A percentile compares a stretch with the other conserved stretches of the same genome.
These are phyloP conservation scores for Crithidia acanthocephali DNA, from an alignment of 208 protist genomes.

Conservation along the genomic window DNA sequence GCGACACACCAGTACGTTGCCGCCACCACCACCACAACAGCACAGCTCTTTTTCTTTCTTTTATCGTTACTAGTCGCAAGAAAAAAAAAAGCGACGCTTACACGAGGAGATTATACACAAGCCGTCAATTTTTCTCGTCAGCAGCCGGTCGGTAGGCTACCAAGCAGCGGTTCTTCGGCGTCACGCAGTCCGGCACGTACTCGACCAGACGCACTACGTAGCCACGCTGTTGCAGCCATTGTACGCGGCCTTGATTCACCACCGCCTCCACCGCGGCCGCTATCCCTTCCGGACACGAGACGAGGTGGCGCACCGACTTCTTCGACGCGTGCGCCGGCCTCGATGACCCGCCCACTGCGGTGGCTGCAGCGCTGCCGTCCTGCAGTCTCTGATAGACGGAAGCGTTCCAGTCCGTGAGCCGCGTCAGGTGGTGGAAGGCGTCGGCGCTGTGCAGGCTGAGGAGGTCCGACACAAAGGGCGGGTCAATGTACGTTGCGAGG, in stretches of 20 bases:
- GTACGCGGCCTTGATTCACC: constrained; percentile 71
- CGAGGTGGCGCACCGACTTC: constrained; percentile 41
- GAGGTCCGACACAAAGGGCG: constrained; percentile 39
- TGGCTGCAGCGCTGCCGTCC: neutral
- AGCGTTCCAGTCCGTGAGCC: constrained; percentile 75
- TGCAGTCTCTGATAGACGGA: constrained; percentile 52
- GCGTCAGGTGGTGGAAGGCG: constrained; percentile 43
- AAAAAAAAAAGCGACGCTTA: no score
- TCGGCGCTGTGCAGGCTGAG: constrained; percentile 40
- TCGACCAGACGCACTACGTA: constrained; percentile 53
- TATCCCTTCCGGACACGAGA: constrained; percentile 56
- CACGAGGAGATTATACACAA: neutral
- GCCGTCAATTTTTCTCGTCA: neutral
- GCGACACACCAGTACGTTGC: no score
- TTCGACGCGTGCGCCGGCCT: constrained; percentile 3
- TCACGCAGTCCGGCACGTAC: constrained; percentile 79
- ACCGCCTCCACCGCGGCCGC: constrained; percentile 53
- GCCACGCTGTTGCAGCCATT: constrained; percentile 54
- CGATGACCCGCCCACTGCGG: neutral
- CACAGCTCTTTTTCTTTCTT: no score
- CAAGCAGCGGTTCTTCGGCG: constrained; percentile 83
- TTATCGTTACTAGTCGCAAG: no score
- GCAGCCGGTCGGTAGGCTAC: constrained; percentile 38
- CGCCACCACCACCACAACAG: no score
- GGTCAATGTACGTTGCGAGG: constrained; percentile 64